Evolutionary conservation across 2,329 filamentous ascomycete genomes (phyloP).

Genomic region (Elsinoe arachidis): DNA sequence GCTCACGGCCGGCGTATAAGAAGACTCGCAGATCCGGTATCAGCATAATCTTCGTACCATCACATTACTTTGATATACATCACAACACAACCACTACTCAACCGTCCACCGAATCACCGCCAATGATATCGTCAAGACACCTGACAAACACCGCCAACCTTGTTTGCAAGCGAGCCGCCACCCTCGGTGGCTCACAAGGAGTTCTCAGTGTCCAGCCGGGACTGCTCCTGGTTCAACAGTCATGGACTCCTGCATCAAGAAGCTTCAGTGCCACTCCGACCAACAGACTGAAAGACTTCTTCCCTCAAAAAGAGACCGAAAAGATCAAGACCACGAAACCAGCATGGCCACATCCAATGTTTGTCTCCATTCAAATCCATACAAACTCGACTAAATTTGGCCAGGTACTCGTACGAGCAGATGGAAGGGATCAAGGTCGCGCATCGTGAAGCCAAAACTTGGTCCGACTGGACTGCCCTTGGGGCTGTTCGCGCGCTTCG

Average conservation of each 20-base stretch:
- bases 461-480: constrained; percentile 72
- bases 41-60: not conserved
- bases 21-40: not conserved
- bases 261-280: constrained; percentile 34
- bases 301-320: constrained; percentile 37
- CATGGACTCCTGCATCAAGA: constrained; percentile 23
- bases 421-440: constrained; percentile 67
- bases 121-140: constrained; percentile 24
- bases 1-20: not conserved
- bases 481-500: constrained; percentile 66
- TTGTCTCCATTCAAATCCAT: constrained; percentile 11
- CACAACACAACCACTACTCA: not conserved
- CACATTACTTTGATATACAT: not conserved
- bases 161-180: constrained; percentile 30
- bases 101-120: not conserved
- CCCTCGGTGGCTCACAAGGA: constrained; percentile 27
- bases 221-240: constrained; percentile 27
- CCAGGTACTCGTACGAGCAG: constrained; percentile 64
- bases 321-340: constrained; percentile 38
- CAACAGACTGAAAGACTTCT: constrained; percentile 36
- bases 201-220: constrained; percentile 25
- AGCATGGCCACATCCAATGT: constrained; percentile 43
- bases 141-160: constrained; percentile 19
- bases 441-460: constrained; percentile 63
- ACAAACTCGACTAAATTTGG: not conserved